Conservation (phyloP, 768 basidiomycete species). For the Boletus subparvulus region DNA sequence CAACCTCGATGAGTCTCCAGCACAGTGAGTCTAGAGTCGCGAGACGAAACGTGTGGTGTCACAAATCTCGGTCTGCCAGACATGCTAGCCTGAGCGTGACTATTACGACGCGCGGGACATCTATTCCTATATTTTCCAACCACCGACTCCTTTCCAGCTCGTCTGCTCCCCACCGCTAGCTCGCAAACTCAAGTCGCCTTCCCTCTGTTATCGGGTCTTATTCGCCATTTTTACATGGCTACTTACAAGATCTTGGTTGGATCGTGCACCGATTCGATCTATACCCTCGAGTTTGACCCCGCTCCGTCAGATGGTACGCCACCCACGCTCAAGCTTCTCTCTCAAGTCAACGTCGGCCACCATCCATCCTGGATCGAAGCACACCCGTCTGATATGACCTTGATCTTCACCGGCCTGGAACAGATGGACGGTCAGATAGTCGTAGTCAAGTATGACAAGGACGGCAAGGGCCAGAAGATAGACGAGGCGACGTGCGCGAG, state of each 20-base stretch:
- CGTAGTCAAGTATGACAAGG: slow-evolving; percentile 55
- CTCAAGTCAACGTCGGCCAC: slow-evolving; percentile 50
- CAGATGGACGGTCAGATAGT: slow-evolving; percentile 63
- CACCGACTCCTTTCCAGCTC: no score
- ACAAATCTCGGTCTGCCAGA: no score
- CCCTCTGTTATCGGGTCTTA: background rate
- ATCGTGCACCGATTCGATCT: slow-evolving; percentile 64
- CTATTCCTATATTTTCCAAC: no score
- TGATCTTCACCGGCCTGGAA: slow-evolving; percentile 69
- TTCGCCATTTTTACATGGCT: slow-evolving; percentile 13
- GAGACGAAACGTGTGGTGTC: no score
- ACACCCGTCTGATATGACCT: slow-evolving; percentile 52
- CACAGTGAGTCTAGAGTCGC: no score
- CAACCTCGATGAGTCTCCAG: no score
- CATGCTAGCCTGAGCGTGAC: no score
- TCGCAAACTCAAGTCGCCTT: background rate
- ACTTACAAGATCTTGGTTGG: slow-evolving; percentile 51
- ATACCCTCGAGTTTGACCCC: slow-evolving; percentile 64
- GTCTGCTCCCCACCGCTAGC: no score
- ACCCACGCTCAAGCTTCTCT: slow-evolving; percentile 46
- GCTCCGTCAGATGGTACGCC: slow-evolving; percentile 50
- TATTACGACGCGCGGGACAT: no score
- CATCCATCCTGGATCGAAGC: slow-evolving; percentile 78
- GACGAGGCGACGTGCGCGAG: slow-evolving; percentile 43
- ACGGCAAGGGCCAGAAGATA: slow-evolving; percentile 45